A percentile compares a stretch with the other conserved stretches of the same genome.
Conservation (phyloP, 1,284 basidiomycete species). For the Binderoboletus segoi region DNA sequence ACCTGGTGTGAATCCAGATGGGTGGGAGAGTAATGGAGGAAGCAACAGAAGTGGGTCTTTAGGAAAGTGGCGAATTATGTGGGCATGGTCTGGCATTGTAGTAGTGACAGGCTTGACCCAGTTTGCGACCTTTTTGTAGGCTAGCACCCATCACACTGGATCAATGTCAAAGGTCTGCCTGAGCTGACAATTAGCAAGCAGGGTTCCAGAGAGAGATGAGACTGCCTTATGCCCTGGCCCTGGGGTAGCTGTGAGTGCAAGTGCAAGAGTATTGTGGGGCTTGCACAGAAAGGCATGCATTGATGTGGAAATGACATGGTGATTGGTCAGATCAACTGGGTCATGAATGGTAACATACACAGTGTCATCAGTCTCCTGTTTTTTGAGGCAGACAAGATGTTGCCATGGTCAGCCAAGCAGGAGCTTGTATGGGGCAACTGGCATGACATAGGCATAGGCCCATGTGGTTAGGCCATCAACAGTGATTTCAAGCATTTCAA, state of each 20-base stretch:
- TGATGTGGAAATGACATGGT: background rate
- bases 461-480: slow-evolving; percentile 18
- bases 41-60: no score
- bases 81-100: slow-evolving; percentile 15
- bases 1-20: background rate
- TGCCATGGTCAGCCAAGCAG: slow-evolving; percentile 25
- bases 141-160: no score
- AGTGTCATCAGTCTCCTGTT: no score
- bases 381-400: background rate
- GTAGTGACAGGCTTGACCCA: slow-evolving; percentile 13
- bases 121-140: background rate
- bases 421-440: slow-evolving; percentile 17
- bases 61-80: slow-evolving; percentile 8
- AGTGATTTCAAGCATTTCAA: slow-evolving; percentile 18
- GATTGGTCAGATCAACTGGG: background rate
- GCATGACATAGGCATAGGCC: slow-evolving; percentile 24
- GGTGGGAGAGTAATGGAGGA: background rate
- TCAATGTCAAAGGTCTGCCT: no score
- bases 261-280: background rate
- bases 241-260: background rate
- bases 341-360: slow-evolving; percentile 11
- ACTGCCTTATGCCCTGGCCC: background rate
- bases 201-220: background rate
- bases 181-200: background rate
- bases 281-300: background rate